Percentiles rank a stretch among this genome's conserved stretches.
Evolutionary conservation across 1,284 basidiomycete species (phyloP).

Genomic region (Sanghuangporus sanghuang): DNA sequence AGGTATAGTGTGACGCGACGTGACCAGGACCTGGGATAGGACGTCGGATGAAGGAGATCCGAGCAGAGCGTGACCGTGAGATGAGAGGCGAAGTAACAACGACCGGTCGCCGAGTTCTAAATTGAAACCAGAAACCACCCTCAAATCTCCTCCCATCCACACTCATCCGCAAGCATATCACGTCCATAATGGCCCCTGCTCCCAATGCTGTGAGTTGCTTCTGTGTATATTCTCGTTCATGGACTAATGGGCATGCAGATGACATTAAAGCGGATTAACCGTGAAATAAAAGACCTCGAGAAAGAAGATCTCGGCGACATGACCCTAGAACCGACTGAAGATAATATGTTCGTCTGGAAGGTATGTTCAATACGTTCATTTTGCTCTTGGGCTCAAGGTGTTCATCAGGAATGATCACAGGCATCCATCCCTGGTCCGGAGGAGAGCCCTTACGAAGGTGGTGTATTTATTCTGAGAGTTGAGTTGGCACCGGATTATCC

Average conservation of each 20-base stretch:
- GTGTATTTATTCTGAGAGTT: slow-evolving; percentile 75
- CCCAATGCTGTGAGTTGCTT: not conserved
- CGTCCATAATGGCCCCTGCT: not conserved
- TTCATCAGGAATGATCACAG: slow-evolving; percentile 60
- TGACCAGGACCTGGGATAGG: too few relatives aligned
- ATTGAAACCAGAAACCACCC: not conserved
- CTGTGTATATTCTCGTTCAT: not conserved
- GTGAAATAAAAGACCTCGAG: slow-evolving; percentile 79
- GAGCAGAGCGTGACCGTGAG: too few relatives aligned
- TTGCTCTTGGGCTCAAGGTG: slow-evolving; percentile 27
- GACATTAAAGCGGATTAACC: slow-evolving; percentile 82
- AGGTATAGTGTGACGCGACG: not conserved
- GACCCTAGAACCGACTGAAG: slow-evolving; percentile 56
- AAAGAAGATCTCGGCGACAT: slow-evolving; percentile 82
- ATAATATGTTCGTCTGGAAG: slow-evolving; percentile 47
- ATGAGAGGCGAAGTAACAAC: too few relatives aligned
- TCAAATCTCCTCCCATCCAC: not conserved
- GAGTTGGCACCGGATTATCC: slow-evolving; percentile 76
- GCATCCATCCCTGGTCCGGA: slow-evolving; percentile 77
- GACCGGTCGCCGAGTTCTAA: too few relatives aligned
- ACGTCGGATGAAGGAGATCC: too few relatives aligned
- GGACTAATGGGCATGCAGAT: slow-evolving; percentile 41
- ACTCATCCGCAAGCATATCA: too few relatives aligned
- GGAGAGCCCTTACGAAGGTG: slow-evolving; percentile 86
- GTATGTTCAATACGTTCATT: slow-evolving; percentile 18